Evolutionary conservation across 176 grass and related monocot genomes (phyloP).

Genomic region (Typha latifolia): DNA sequence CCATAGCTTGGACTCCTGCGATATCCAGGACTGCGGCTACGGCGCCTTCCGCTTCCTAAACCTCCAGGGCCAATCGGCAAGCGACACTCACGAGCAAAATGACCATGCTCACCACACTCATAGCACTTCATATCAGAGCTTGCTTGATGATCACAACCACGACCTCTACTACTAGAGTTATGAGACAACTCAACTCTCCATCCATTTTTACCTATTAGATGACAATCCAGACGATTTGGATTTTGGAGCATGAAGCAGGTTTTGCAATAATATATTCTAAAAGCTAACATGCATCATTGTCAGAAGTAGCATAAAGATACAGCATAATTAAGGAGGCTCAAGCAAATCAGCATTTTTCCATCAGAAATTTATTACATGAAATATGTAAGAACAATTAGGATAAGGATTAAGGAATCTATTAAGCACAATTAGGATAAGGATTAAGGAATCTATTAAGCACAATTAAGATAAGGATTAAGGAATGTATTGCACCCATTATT

Average conservation of each 20-base stretch:
- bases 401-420: no score
- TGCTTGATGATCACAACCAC: conserved; percentile 49
- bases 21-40: conserved; percentile 64
- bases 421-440: no score
- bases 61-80: conserved; percentile 72
- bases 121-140: conserved; percentile 86
- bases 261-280: neutral
- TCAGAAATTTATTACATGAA: neutral
- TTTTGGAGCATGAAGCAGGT: neutral
- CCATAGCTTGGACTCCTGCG: conserved; percentile 93
- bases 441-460: no score
- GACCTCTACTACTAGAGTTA: conserved; percentile 32
- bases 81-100: conserved; percentile 92
- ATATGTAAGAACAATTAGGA: no score
- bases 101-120: conserved; percentile 87
- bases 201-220: conserved; percentile 72
- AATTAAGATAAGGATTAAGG: no score
- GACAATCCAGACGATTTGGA: conserved; percentile 5
- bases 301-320: neutral
- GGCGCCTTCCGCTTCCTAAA: conserved; percentile 71
- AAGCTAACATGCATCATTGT: neutral
- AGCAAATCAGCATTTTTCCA: neutral
- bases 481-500: no score
- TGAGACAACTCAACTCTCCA: conserved; percentile 91
- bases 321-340: neutral